These are phyloP conservation scores for Macrolepiota albuminosa DNA, from an alignment of 768 basidiomycete species.

Conservation along the genomic window DNA sequence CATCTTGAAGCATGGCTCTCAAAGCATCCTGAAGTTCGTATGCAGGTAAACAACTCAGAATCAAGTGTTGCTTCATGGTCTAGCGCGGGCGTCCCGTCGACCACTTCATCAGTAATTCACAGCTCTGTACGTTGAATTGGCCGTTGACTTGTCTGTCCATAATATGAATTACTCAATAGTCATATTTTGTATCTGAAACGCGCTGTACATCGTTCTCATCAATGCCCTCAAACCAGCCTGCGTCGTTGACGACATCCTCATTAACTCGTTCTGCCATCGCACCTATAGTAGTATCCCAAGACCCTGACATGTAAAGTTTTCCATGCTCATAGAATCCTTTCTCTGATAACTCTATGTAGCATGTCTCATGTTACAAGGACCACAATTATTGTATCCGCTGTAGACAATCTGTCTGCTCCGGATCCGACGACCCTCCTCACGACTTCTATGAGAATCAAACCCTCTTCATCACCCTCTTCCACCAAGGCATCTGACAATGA, in stretches of 20 bases:
- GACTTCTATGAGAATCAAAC: neutral
- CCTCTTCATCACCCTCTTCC: neutral
- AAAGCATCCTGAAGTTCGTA: neutral
- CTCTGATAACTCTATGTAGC: neutral
- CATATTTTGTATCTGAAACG: neutral
- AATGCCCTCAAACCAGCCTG: neutral
- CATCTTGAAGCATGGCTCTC: neutral
- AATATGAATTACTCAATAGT: slow-evolving; percentile 2
- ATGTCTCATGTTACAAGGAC: neutral
- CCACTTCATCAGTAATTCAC: neutral
- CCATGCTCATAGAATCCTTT: neutral
- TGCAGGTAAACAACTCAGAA: neutral
- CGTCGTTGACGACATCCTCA: neutral
- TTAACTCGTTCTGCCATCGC: neutral
- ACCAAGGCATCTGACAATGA: neutral
- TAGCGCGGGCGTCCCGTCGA: neutral
- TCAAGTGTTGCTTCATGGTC: neutral
- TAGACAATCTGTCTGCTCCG: neutral
- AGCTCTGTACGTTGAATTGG: neutral
- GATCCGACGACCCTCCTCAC: neutral
- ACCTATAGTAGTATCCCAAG: neutral
- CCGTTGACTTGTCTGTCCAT: neutral
- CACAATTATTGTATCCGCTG: neutral
- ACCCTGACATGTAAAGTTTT: neutral
- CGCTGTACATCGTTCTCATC: neutral